Evolutionary conservation across 345 rosid genomes (phyloP).

Genomic region (Kernera saxatilis): DNA sequence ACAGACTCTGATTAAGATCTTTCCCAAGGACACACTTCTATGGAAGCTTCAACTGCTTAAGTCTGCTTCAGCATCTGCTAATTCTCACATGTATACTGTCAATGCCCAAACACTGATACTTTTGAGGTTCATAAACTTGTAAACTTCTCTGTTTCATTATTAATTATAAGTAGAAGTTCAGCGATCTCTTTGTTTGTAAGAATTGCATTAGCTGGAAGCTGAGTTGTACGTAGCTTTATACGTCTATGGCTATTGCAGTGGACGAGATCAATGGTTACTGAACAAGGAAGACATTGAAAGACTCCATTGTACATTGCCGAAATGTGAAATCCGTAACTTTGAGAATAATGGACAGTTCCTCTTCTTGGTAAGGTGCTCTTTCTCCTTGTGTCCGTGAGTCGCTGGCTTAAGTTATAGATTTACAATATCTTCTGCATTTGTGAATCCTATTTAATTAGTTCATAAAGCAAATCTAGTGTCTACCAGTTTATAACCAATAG

Average conservation of each 20-base stretch:
- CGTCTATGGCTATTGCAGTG: constrained; percentile 36
- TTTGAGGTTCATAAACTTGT: constrained; percentile 39
- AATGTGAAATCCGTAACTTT: constrained; percentile 49
- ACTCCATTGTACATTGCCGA: constrained; percentile 37
- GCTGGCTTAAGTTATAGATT: background rate
- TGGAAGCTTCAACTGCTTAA: constrained; percentile 74
- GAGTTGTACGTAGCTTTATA: background rate
- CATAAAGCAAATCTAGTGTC: background rate
- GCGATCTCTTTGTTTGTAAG: background rate
- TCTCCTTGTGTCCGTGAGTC: constrained; percentile 5
- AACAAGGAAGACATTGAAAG: constrained; percentile 60
- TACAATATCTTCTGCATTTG: background rate
- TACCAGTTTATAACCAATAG: background rate
- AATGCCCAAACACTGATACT: constrained; percentile 60
- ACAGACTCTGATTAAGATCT: constrained; percentile 53
- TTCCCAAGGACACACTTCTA: constrained; percentile 60
- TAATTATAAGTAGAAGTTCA: background rate
- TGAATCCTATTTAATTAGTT: background rate
- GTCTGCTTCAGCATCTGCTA: constrained; percentile 53
- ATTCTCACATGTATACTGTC: constrained; percentile 45
- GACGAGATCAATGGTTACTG: constrained; percentile 61
- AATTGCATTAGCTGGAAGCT: background rate
- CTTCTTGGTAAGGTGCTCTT: constrained; percentile 51
- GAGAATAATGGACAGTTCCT: constrained; percentile 57
- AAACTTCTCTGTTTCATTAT: constrained; percentile 11